Evolutionary conservation across 176 grass and related monocot species (phyloP), one percentile per base, ranked within the genome.

Genomic region (Elaeis guineensis): DNA sequence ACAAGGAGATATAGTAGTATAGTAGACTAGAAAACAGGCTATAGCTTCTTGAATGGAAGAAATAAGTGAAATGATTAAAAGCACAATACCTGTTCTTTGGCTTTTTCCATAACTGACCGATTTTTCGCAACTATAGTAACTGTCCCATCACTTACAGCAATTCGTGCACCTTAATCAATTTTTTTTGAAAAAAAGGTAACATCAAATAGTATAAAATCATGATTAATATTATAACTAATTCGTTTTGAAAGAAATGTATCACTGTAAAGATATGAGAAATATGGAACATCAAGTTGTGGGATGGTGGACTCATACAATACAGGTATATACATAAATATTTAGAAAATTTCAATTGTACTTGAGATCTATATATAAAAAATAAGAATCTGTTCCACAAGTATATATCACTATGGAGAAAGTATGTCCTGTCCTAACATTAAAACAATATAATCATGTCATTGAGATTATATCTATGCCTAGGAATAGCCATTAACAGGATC

Each of bases 81-180:
- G 35, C 11, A 5, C 58, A 68, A 25, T 85, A 97, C 93, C 87
- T 97, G 89, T 66, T 92, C 87, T 7, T 85, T 28, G 81, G 84
- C 87, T 75, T 83, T 97, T 60, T 97, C 87, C 84, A 97, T 88
- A 75, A 79, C 64, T 51, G 76, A 49, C 87, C 83, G 87, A 55
- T 73, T 97, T 89, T 97, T 97, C 72, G 93, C 93, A 80, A 97
- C 84, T 80, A 92, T 92, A 61, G 87, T 91, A 59, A 91, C 84
- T 23, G 93, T 82, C 57, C 87, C 93, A 75, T 97, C 93, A 51
- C 70, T 83, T 49, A 97, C 67, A 72, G 89, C 85, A 80, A 97
- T 70, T 5, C 84, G 75, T 70, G 87, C 93, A 89, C 93, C 93
- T 90, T 82, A 55, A 49, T 44, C 9, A 12, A 44, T 2, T 9